Conservation (phyloP, 2,329 filamentous ascomycete genomes). For the Colletotrichum tanaceti region DNA sequence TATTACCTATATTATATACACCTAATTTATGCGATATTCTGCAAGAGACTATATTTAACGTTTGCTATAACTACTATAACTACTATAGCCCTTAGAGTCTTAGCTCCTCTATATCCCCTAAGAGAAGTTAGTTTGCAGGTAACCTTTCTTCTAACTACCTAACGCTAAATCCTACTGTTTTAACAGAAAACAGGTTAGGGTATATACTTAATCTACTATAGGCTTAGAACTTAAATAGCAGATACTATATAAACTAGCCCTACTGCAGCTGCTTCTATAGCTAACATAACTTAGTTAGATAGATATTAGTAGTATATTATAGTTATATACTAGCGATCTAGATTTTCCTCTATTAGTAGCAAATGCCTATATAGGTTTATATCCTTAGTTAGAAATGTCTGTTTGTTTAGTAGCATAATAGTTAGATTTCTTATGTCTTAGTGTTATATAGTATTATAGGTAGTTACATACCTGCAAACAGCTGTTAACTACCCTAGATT, state of each 20-base stretch:
- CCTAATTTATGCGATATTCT: too few relatives aligned
- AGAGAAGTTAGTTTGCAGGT: neutral
- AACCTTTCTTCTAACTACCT: neutral
- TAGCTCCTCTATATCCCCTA: too few relatives aligned
- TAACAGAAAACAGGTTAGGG: neutral
- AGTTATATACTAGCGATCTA: neutral
- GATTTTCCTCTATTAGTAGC: neutral
- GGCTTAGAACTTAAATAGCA: neutral
- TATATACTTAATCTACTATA: neutral
- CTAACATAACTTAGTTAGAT: neutral
- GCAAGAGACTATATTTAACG: too few relatives aligned
- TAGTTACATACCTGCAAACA: neutral
- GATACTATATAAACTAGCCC: conserved; percentile 1
- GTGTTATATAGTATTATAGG: neutral
- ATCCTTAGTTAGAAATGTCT: neutral
- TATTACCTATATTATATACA: too few relatives aligned
- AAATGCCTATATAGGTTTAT: neutral
- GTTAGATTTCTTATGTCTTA: neutral
- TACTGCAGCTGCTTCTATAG: conserved; percentile 7
- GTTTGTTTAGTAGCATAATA: neutral
- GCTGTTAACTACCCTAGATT: neutral
- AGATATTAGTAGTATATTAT: neutral
- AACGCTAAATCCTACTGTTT: neutral
- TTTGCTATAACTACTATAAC: too few relatives aligned
- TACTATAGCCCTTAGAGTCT: too few relatives aligned